Conservation (phyloP, 805 yeast species). For the Teunomyces tritomae region DNA sequence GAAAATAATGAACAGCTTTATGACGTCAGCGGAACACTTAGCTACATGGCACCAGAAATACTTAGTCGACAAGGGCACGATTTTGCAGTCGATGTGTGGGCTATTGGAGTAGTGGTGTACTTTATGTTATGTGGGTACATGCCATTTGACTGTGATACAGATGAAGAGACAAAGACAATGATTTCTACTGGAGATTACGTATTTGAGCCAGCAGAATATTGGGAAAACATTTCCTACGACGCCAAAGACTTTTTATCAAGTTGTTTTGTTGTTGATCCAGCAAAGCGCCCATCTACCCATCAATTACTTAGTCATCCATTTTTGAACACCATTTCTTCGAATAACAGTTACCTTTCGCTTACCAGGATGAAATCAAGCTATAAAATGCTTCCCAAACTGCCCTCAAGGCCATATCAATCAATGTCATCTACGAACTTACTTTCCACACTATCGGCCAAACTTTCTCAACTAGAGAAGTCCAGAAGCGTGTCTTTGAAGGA, state of each 20-base stretch:
- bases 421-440: slow-evolving; percentile 6
- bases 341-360: slow-evolving; percentile 1
- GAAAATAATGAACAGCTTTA: slow-evolving; percentile 26
- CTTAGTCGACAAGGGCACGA: slow-evolving; percentile 56
- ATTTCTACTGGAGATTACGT: slow-evolving; percentile 56
- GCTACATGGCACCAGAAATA: slow-evolving; percentile 73
- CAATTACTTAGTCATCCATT: slow-evolving; percentile 48
- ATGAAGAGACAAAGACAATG: slow-evolving; percentile 64
- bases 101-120: slow-evolving; percentile 69
- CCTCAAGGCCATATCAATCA: not conserved
- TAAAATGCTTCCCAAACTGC: slow-evolving; percentile 1
- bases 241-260: slow-evolving; percentile 57
- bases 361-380: slow-evolving; percentile 6
- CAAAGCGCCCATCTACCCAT: slow-evolving; percentile 45
- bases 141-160: slow-evolving; percentile 75
- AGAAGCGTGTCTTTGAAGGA: slow-evolving; percentile 10
- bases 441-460: slow-evolving; percentile 11
- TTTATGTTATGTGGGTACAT: slow-evolving; percentile 71
- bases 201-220: slow-evolving; percentile 60
- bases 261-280: slow-evolving; percentile 50
- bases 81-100: slow-evolving; percentile 69
- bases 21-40: slow-evolving; percentile 65
- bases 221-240: slow-evolving; percentile 48
- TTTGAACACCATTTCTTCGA: not conserved
- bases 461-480: slow-evolving; percentile 13